phyloP scores from a whole-genome alignment of 768 basidiomycete species.

The Lentinula aciculospora region DNA sequence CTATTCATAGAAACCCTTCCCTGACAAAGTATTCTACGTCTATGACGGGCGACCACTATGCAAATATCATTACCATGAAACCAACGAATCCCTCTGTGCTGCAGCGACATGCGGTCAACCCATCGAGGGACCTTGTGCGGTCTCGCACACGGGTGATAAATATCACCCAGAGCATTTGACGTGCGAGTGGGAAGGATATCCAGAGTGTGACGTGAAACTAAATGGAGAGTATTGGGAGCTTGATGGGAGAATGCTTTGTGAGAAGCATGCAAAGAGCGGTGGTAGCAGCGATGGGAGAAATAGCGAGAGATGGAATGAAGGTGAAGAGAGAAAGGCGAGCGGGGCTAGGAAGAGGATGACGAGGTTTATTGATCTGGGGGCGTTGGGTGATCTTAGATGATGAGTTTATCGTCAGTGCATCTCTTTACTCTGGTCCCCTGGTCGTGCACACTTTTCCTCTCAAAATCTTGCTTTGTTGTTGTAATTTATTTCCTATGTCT shows the following conservation, averaged over 20 bases:
- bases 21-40: conserved; percentile 89
- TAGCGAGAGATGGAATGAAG: neutral
- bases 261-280: conserved; percentile 53
- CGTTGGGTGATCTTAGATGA: neutral
- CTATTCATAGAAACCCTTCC: conserved; percentile 69
- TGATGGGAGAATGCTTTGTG: conserved; percentile 81
- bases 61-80: conserved; percentile 89
- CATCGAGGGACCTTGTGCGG: conserved; percentile 90
- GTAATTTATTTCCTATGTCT: conserved; percentile 4
- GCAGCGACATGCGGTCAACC: conserved; percentile 76
- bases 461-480: neutral
- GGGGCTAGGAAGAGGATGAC: conserved; percentile 11
- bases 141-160: conserved; percentile 73
- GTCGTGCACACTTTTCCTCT: neutral
- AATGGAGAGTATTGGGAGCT: conserved; percentile 84
- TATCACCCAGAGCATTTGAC: conserved; percentile 88
- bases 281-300: conserved; percentile 14
- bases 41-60: conserved; percentile 88
- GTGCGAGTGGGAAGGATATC: conserved; percentile 60
- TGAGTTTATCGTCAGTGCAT: neutral
- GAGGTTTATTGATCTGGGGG: conserved; percentile 8
- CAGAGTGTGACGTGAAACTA: conserved; percentile 47
- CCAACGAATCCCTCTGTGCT: conserved; percentile 84
- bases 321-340: neutral
- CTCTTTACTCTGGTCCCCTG: neutral